A percentile compares a stretch with the other conserved stretches of the same genome.
These are phyloP conservation scores for Aspergillus sp. DNA, from an alignment of 2,329 filamentous ascomycete species.

Conservation along the genomic window DNA sequence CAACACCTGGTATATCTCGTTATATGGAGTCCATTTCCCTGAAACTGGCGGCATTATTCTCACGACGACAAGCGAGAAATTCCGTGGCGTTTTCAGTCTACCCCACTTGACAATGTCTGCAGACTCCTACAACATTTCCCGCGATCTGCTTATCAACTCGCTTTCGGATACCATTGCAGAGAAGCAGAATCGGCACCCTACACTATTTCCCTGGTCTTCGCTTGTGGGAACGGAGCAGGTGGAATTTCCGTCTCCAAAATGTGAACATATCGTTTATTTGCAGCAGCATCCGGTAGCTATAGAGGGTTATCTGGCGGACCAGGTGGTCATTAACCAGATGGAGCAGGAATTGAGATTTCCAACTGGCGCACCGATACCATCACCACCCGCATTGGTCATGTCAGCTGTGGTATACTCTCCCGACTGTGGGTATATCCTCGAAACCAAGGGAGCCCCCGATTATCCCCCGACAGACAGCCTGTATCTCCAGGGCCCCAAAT, in stretches of 20 bases:
- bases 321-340: conserved; percentile 48
- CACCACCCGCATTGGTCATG: conserved; percentile 55
- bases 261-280: conserved; percentile 84
- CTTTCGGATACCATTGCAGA: conserved; percentile 63
- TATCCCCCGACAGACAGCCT: conserved; percentile 51
- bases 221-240: conserved; percentile 54
- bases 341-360: conserved; percentile 62
- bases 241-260: conserved; percentile 65
- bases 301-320: conserved; percentile 28
- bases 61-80: conserved; percentile 90
- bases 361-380: conserved; percentile 55
- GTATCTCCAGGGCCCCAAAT: conserved; percentile 58
- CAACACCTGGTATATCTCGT: conserved; percentile 73
- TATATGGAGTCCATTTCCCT: conserved; percentile 85
- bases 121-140: conserved; percentile 57
- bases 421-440: conserved; percentile 65
- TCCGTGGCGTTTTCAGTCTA: conserved; percentile 84
- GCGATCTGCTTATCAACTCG: conserved; percentile 68
- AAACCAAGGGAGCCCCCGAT: conserved; percentile 60
- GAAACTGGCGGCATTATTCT: conserved; percentile 76
- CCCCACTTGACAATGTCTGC: conserved; percentile 73
- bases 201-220: conserved; percentile 73
- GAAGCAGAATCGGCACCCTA: conserved; percentile 60
- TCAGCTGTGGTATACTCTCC: conserved; percentile 64
- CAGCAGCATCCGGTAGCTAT: conserved; percentile 56